A percentile compares a stretch with the other conserved stretches of the same genome.
phyloP scores from a whole-genome alignment of 2,329 filamentous ascomycete genomes.

The Elsinoe fawcettii region DNA sequence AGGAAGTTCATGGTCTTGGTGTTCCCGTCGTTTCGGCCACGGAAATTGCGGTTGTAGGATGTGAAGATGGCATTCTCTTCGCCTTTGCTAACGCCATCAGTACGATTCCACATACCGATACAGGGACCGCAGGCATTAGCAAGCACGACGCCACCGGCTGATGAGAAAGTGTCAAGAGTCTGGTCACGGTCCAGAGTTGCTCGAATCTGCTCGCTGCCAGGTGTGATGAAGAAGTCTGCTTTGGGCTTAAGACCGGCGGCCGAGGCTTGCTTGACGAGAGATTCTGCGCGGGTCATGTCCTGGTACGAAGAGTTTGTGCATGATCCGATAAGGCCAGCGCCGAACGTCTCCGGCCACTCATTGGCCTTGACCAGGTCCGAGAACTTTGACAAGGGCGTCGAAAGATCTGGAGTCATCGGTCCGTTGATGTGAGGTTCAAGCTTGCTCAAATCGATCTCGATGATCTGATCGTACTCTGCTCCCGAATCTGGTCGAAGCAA shows the following conservation, averaged over 20 bases:
- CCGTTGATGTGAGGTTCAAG: conserved; percentile 98
- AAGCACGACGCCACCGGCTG: conserved; percentile 79
- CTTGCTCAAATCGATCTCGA: conserved; percentile 90
- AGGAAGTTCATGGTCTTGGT: conserved; percentile 97
- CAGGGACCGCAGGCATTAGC: conserved; percentile 91
- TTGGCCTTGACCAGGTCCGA: conserved; percentile 89
- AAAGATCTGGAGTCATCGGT: conserved; percentile 96
- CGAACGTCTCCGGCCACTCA: conserved; percentile 92
- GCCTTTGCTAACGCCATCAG: conserved; percentile 75
- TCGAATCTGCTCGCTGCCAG: conserved; percentile 92
- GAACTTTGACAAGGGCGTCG: conserved; percentile 96
- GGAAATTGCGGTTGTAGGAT: conserved; percentile 98
- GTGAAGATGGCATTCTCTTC: conserved; percentile 90
- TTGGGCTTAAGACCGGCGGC: conserved; percentile 84
- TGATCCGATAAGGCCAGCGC: conserved; percentile 93
- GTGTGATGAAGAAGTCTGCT: conserved; percentile 90
- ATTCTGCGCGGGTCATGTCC: conserved; percentile 94
- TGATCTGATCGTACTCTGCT: conserved; percentile 88
- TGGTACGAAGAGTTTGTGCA: conserved; percentile 89
- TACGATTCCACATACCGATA: conserved; percentile 91
- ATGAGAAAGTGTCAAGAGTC: conserved; percentile 75
- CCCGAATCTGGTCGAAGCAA: conserved; percentile 72
- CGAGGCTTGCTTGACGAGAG: conserved; percentile 83
- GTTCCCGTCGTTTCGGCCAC: conserved; percentile 93
- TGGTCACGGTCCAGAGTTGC: conserved; percentile 86